phyloP scores from a whole-genome alignment of 2,329 filamentous ascomycete genomes.

The Clarireedia hainanense region DNA sequence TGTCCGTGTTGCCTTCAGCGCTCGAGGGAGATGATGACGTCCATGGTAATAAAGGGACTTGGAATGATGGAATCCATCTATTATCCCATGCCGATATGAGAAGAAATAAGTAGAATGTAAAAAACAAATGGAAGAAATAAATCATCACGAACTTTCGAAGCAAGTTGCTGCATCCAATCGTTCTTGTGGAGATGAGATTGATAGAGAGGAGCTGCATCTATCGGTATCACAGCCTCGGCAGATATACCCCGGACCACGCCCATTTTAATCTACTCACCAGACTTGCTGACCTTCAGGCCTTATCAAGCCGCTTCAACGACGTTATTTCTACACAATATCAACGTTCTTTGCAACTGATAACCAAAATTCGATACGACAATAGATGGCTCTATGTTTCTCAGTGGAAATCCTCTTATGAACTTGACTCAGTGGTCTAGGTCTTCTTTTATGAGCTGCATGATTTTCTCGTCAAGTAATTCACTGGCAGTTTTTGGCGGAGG shows the following conservation, averaged over 20 bases:
- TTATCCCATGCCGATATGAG: slow-evolving; percentile 4
- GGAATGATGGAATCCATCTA: slow-evolving; percentile 1
- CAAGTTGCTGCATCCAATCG: neutral
- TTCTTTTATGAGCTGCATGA: no score
- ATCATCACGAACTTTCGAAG: slow-evolving; percentile 6
- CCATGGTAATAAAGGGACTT: slow-evolving; percentile 1
- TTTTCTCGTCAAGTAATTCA: no score
- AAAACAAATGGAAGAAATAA: slow-evolving; percentile 1
- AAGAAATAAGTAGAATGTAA: neutral
- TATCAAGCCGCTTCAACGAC: no score
- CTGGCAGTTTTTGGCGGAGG: no score
- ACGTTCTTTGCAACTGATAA: no score
- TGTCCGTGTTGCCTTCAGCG: neutral
- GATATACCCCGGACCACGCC: neutral
- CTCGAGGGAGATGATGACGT: neutral
- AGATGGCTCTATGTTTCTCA: no score
- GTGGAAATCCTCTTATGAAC: no score
- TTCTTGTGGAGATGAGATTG: neutral
- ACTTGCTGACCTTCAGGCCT: no score
- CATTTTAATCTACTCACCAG: no score
- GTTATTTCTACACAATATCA: no score
- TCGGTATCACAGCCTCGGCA: neutral
- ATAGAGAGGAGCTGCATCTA: neutral
- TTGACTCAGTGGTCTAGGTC: no score
- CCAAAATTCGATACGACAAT: no score